Conservation (phyloP, 2,329 filamentous ascomycete species). For the Exophiala viscosa region DNA sequence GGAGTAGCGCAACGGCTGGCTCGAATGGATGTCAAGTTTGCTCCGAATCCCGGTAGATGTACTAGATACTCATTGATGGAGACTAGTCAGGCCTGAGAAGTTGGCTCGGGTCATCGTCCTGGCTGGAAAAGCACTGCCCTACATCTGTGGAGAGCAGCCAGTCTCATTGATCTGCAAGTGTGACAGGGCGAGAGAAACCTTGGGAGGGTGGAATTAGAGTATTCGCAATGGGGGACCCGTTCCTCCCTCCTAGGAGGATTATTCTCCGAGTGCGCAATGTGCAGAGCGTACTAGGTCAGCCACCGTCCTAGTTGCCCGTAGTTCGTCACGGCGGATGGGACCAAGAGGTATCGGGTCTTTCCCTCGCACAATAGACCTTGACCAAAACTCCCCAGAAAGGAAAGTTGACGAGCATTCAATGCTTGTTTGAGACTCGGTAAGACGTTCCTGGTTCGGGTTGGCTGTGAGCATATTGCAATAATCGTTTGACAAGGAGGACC, state of each 20-base stretch:
- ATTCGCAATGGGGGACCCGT: constrained; percentile 14
- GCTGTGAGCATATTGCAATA: constrained; percentile 5
- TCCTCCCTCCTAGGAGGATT: constrained; percentile 4
- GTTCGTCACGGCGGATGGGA: constrained; percentile 13
- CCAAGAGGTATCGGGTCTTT: neutral
- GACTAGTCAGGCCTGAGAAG: constrained; percentile 3
- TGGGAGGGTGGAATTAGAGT: constrained; percentile 3
- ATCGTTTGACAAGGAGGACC: constrained; percentile 7
- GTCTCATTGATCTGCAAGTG: constrained; percentile 10
- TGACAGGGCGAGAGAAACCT: constrained; percentile 9
- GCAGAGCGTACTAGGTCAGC: constrained; percentile 6
- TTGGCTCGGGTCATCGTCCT: constrained; percentile 2
- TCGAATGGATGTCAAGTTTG: constrained; percentile 15
- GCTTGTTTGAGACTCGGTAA: constrained; percentile 16
- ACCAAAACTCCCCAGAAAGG: constrained; percentile 7
- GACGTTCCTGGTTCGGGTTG: constrained; percentile 11
- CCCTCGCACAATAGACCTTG: constrained; percentile 2
- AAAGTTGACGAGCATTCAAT: constrained; percentile 1
- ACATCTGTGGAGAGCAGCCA: constrained; percentile 14
- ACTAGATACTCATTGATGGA: constrained; percentile 4
- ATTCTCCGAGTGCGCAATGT: constrained; percentile 13
- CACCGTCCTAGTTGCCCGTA: constrained; percentile 4
- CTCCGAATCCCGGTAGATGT: constrained; percentile 8
- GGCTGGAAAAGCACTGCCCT: constrained; percentile 5
- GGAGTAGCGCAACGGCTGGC: constrained; percentile 22